Base-by-base conservation (phyloP, 257 asterid species). In the Solanum pennellii region DNA sequence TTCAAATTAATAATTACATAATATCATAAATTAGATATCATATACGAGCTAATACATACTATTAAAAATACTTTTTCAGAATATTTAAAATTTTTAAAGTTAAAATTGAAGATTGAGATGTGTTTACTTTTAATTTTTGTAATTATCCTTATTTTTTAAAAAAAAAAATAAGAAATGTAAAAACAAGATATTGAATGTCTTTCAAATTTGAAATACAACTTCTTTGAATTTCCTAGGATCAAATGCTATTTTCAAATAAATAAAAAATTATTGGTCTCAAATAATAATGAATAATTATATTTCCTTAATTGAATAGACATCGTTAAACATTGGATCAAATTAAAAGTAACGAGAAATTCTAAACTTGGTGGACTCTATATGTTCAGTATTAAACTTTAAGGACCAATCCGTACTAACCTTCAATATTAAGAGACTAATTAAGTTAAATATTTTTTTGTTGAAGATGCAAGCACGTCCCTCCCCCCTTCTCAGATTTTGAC, bases 391-490 rank as follows among this genome's bases (percentile, higher is more conserved):
- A 59, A 33, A 13, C 20, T 27, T 14, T 35, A 80, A 47, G 68
- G 68, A 80, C n/a, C 85, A 47, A 80, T 4, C 27, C 27, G 62
- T 5, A 80, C 85, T 49, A 47, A 47, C 27, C 41, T 47, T 29
- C 20, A 29, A 29, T 1, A 29, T 29, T 18, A 47, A 80, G 68
- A n/a, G 85, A 29, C 20, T 44, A 72, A 39, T 88, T 89, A 71
- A 82, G 86, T 82, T 85, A 88, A 56, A 7, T 7, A 6, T 2
- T 12, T 35, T 85, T 82, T 56, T 27, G 47, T 87, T 39, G 85
- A 65, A 74, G 45, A 42, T 49, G 87, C 39, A 29, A 47, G 88
- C 89, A 86, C 90, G 88, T 77, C 59, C 60, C 31, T 77, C 59
- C 60, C 31, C 83, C 83, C 11, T 41, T 29, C 82, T 79, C 86